Conservation (phyloP, 768 basidiomycete genomes). For the Pholiota molesta region DNA sequence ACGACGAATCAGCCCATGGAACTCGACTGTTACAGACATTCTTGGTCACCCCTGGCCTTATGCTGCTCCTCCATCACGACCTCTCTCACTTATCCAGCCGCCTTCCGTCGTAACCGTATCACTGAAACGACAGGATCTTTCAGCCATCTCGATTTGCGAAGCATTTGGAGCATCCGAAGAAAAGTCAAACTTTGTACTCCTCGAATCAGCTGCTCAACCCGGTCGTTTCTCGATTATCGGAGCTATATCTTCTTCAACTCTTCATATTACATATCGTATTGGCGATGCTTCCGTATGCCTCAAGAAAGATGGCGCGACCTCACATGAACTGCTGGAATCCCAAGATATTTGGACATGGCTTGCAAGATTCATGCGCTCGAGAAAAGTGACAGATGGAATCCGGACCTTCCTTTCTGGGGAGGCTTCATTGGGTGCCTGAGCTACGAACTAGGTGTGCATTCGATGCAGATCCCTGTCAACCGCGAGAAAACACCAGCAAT, state of each 20-base stretch:
- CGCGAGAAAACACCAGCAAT: conserved; percentile 23
- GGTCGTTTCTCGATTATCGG: conserved; percentile 77
- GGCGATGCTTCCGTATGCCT: conserved; percentile 53
- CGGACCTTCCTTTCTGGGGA: conserved; percentile 79
- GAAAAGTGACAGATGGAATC: conserved; percentile 49
- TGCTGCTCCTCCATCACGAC: conserved; percentile 28
- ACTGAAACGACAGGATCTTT: conserved; percentile 46
- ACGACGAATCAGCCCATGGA: conserved; percentile 46
- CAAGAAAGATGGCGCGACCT: conserved; percentile 35
- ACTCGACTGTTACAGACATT: conserved; percentile 29
- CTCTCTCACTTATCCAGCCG: conserved; percentile 23
- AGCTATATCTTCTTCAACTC: conserved; percentile 53
- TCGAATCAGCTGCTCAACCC: conserved; percentile 78
- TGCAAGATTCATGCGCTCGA: conserved; percentile 63
- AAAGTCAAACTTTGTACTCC: conserved; percentile 61
- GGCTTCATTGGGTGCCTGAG: conserved; percentile 78
- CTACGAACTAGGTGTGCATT: conserved; percentile 75
- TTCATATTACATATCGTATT: conserved; percentile 60
- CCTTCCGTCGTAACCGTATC: conserved; percentile 34
- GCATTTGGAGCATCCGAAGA: conserved; percentile 62
- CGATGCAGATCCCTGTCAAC: conserved; percentile 49
- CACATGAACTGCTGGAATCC: conserved; percentile 46
- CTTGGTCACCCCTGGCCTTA: conserved; percentile 67
- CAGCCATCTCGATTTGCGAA: conserved; percentile 57
- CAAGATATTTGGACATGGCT: conserved; percentile 77